A percentile compares a stretch with the other conserved stretches of the same genome.
Conservation (phyloP, 805 yeast species). For the Metschnikowia lunata region DNA sequence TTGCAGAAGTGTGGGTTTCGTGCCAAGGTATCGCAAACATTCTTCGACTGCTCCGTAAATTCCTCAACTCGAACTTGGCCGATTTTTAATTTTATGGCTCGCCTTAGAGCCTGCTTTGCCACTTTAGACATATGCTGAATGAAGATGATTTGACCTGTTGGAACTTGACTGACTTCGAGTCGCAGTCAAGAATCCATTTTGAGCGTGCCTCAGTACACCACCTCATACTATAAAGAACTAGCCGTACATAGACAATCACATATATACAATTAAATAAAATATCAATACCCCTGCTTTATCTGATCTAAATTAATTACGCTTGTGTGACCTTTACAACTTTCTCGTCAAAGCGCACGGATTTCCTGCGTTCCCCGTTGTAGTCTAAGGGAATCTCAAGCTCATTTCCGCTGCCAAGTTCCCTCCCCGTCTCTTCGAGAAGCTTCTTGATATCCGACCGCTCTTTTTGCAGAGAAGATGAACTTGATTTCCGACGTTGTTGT, state of each 20-base stretch:
- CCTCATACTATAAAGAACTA: neutral
- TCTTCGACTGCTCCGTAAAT: slow-evolving; percentile 23
- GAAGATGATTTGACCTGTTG: no score
- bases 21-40: slow-evolving; percentile 19
- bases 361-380: slow-evolving; percentile 44
- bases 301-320: neutral
- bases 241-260: no score
- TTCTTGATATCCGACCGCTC: slow-evolving; percentile 41
- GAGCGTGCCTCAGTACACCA: neutral
- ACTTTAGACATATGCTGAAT: slow-evolving; percentile 1
- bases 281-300: no score
- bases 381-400: slow-evolving; percentile 45
- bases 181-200: no score
- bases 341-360: slow-evolving; percentile 64
- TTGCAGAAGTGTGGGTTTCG: slow-evolving; percentile 32
- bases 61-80: slow-evolving; percentile 13
- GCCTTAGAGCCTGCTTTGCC: slow-evolving; percentile 26
- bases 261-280: no score
- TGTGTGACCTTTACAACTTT: slow-evolving; percentile 33
- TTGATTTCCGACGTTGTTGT: slow-evolving; percentile 45
- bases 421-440: slow-evolving; percentile 37
- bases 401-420: slow-evolving; percentile 33
- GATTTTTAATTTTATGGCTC: slow-evolving; percentile 22
- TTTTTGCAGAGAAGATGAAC: slow-evolving; percentile 19
- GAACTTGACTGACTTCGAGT: no score